Base-by-base conservation (phyloP, 768 basidiomycete species). In the Rickenella mellea region DNA sequence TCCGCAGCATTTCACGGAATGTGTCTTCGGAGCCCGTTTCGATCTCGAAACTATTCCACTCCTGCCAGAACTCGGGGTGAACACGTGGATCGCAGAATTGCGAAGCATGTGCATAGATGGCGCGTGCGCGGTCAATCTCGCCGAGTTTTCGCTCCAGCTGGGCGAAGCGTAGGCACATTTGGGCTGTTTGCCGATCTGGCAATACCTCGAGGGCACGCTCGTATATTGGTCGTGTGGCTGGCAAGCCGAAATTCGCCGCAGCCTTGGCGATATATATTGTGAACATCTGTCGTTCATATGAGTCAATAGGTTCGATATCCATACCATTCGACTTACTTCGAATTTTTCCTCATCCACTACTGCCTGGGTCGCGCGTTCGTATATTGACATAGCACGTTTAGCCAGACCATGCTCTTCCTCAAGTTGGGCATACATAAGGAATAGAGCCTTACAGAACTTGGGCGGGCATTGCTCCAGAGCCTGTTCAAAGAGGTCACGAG, bases 21-120 rank as follows among this genome's bases (percentile, higher is more conserved):
- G 96, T 99, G 58, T 99, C 96, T 60, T 99, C 96, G 2, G 90
- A 94, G 1, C 96, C 96, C 2, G 92, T 96, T 60, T 98, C 96
- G 55, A 98, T 90, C 64, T 99, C 96, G 66, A 98, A 99, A 39
- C 70, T 71, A 60, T 98, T 92, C 96, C 96, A 98, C 58, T 96
- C 90, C 24, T 72, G 63, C 96, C 96, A 98, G 72, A 98, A 98
- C 46, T 81, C 79, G 27, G 91, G 83, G 57, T 86, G 79, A 48
- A 85, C 76, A 14, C 94, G 77, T 10, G 94, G 94, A 58, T 98
- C 94, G 61, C 94, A 99, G 74, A 99, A 98, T 56, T 99, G 96
- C 15, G 89, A 91, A 0, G 96, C 94, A 56, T 98, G 94, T 2
- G 92, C 94, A 52, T 94, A 98, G 50, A 98, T 85, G 2, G 92